Evolutionary conservation across 257 asterid genomes (phyloP).

Genomic region (Cinchona pubescens): DNA sequence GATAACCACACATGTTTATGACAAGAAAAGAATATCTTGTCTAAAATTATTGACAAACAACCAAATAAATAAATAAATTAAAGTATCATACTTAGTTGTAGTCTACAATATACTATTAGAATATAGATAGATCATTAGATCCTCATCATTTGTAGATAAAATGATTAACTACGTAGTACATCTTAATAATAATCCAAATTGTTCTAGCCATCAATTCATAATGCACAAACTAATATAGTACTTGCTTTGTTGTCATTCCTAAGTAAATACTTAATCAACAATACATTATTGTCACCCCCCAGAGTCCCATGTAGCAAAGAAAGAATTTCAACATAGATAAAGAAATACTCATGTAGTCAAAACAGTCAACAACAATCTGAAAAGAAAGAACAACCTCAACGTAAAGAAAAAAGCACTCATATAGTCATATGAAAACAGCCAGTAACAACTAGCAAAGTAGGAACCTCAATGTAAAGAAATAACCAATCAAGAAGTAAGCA

Average conservation of each 20-base stretch:
- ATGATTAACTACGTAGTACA: conserved; percentile 17
- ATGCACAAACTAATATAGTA: background rate
- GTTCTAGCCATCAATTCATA: background rate
- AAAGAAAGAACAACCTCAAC: too few species aligned
- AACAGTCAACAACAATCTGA: too few species aligned
- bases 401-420: too few species aligned
- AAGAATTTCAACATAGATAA: too few species aligned
- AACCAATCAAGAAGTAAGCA: too few species aligned
- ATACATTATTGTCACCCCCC: too few species aligned
- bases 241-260: conserved; percentile 9
- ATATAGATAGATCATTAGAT: background rate
- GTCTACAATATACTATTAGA: background rate
- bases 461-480: too few species aligned
- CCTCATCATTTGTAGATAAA: conserved; percentile 18
- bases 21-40: background rate
- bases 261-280: background rate
- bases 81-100: background rate
- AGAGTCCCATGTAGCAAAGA: too few species aligned
- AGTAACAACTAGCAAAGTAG: too few species aligned
- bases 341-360: too few species aligned
- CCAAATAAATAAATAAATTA: background rate
- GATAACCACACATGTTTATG: conserved; percentile 11
- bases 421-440: too few species aligned
- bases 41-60: background rate
- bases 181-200: background rate